Evolutionary conservation across 2,329 filamentous ascomycete species (phyloP).

Genomic region (Mycosphaerella arachidis): DNA sequence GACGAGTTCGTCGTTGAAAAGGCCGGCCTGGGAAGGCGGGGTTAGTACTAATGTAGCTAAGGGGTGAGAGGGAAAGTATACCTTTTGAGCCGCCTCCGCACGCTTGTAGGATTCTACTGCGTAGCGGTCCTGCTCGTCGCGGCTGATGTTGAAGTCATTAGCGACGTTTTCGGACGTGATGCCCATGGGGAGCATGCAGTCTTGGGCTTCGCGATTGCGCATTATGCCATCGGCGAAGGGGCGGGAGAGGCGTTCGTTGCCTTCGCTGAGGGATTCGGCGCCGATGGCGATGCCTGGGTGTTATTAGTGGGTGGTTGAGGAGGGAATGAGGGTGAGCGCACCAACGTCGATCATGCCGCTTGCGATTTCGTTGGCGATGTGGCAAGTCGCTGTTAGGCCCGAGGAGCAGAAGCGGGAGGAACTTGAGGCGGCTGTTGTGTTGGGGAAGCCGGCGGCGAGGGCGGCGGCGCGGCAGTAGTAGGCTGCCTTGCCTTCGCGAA

Average conservation of each 20-base stretch:
- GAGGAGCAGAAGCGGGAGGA: constrained; percentile 86
- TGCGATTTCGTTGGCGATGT: constrained; percentile 71
- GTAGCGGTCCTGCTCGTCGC: constrained; percentile 76
- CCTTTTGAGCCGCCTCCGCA: constrained; percentile 62
- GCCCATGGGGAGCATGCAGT: constrained; percentile 93
- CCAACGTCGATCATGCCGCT: constrained; percentile 66
- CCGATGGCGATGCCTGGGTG: constrained; percentile 60
- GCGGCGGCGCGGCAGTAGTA: constrained; percentile 84
- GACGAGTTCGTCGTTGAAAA: constrained; percentile 73
- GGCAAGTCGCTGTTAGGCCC: constrained; percentile 70
- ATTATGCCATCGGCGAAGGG: constrained; percentile 69
- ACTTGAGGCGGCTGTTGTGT: constrained; percentile 72
- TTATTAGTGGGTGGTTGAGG: not conserved
- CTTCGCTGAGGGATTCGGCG: constrained; percentile 91
- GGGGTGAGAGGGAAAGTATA: too few relatives aligned
- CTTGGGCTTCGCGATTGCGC: constrained; percentile 65
- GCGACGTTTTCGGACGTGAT: constrained; percentile 85
- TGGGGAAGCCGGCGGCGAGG: constrained; percentile 85
- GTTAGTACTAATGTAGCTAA: too few relatives aligned
- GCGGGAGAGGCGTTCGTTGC: constrained; percentile 77
- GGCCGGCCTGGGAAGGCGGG: constrained; percentile 43
- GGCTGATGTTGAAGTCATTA: constrained; percentile 63
- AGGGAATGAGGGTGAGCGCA: constrained; percentile 24
- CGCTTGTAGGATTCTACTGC: constrained; percentile 69
- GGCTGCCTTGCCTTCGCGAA: constrained; percentile 67